A percentile compares a stretch with the other conserved stretches of the same genome.
Evolutionary conservation across 108 stramenopile species (phyloP).

Genomic region (Epipyxis sp.): DNA sequence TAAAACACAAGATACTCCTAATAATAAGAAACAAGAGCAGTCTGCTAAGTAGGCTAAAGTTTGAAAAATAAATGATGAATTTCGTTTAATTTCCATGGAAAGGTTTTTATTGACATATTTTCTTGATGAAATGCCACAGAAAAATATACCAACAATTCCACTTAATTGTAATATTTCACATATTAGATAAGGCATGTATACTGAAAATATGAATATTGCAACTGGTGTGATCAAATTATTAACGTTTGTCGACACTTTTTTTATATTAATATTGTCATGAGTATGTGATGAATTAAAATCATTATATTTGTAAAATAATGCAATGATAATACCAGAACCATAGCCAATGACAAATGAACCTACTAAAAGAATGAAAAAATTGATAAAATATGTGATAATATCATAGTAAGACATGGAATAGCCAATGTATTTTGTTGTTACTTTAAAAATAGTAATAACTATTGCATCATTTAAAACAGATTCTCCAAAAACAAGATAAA

Average conservation of each 20-base stretch:
- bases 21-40: background rate
- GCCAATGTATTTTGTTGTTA: background rate
- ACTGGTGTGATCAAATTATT: background rate
- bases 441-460: background rate
- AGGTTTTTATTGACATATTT: background rate
- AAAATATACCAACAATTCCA: background rate
- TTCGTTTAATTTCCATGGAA: background rate
- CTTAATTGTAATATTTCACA: background rate
- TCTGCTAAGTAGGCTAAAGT: background rate
- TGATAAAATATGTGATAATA: background rate
- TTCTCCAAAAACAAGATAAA: background rate
- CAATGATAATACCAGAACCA: background rate
- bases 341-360: background rate
- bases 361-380: background rate
- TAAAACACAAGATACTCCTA: background rate
- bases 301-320: background rate
- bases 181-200: background rate
- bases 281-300: too few species aligned
- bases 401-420: background rate
- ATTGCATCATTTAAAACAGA: background rate
- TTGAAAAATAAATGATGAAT: background rate
- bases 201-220: background rate
- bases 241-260: too few species aligned
- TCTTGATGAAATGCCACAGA: background rate
- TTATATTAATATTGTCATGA: too few species aligned